These are phyloP conservation scores for Biscogniauxia marginata DNA, from an alignment of 2,329 filamentous ascomycete species.

Conservation along the genomic window DNA sequence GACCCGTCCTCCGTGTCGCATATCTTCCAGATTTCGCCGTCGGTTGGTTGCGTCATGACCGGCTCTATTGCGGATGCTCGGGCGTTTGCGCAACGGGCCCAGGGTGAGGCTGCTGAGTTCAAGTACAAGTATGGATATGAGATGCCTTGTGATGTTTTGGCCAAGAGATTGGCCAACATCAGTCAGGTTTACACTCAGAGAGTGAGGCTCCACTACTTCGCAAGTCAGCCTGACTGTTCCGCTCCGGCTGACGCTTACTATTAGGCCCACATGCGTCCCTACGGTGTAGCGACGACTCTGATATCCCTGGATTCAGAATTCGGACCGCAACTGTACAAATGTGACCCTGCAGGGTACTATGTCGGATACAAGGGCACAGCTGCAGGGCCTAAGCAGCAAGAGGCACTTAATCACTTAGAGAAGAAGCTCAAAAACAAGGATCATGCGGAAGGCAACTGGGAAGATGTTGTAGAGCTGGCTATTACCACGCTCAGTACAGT, in stretches of 20 bases:
- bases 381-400: slow-evolving; percentile 96
- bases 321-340: slow-evolving; percentile 96
- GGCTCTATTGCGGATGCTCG: slow-evolving; percentile 97
- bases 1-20: slow-evolving; percentile 95
- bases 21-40: slow-evolving; percentile 94
- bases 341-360: slow-evolving; percentile 96
- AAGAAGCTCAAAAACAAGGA: slow-evolving; percentile 99
- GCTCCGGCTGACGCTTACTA: slow-evolving; percentile 29
- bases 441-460: slow-evolving; percentile 85
- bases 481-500: slow-evolving; percentile 95
- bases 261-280: slow-evolving; percentile 92
- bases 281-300: slow-evolving; percentile 92
- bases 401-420: slow-evolving; percentile 96
- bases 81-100: slow-evolving; percentile 87
- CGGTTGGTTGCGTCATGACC: slow-evolving; percentile 97
- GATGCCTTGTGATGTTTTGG: slow-evolving; percentile 96
- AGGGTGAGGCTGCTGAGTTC: slow-evolving; percentile 96
- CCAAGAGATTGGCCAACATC: slow-evolving; percentile 97
- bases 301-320: slow-evolving; percentile 91
- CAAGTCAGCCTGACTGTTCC: slow-evolving; percentile 1
- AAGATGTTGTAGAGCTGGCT: slow-evolving; percentile 95
- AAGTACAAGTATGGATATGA: slow-evolving; percentile 98
- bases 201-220: slow-evolving; percentile 48
- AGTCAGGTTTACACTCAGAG: slow-evolving; percentile 98
- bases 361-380: slow-evolving; percentile 98